These are phyloP conservation scores for Talaromyces sp. DNA, from an alignment of 2,329 filamentous ascomycete species.

Conservation along the genomic window DNA sequence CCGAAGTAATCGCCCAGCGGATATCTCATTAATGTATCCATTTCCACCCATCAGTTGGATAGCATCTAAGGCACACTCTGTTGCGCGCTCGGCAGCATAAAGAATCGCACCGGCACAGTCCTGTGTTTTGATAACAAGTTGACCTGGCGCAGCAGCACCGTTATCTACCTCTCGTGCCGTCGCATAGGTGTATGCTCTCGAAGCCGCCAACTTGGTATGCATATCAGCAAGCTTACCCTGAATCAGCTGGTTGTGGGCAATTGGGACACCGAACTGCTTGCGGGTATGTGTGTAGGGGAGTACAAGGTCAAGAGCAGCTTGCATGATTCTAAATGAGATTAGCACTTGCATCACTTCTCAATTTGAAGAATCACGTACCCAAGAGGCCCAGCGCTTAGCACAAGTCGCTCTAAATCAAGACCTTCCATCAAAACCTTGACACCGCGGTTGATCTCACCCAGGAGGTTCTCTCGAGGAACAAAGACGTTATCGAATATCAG, in stretches of 20 bases:
- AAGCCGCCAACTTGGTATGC: slow-evolving; percentile 90
- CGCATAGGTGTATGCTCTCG: slow-evolving; percentile 82
- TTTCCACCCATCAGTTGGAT: slow-evolving; percentile 93
- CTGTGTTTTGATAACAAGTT: slow-evolving; percentile 69
- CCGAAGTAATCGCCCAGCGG: slow-evolving; percentile 79
- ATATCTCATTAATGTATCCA: slow-evolving; percentile 95
- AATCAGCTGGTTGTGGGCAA: slow-evolving; percentile 89
- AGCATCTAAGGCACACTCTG: slow-evolving; percentile 81
- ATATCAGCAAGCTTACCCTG: slow-evolving; percentile 95
- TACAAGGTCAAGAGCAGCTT: slow-evolving; percentile 80
- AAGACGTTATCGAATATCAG: slow-evolving; percentile 89
- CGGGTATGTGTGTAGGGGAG: slow-evolving; percentile 88
- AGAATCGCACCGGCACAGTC: slow-evolving; percentile 94
- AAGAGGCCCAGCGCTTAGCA: slow-evolving; percentile 85
- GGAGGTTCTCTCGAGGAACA: slow-evolving; percentile 77
- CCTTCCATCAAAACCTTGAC: slow-evolving; percentile 95
- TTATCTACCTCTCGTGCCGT: slow-evolving; percentile 82
- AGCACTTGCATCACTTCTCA: slow-evolving; percentile 3
- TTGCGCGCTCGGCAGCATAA: slow-evolving; percentile 85
- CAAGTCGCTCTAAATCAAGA: slow-evolving; percentile 88
- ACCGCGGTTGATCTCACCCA: slow-evolving; percentile 78
- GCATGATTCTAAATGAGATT: slow-evolving; percentile 69
- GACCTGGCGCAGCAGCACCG: slow-evolving; percentile 49
- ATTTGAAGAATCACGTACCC: slow-evolving; percentile 54
- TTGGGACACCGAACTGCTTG: slow-evolving; percentile 83